Evolutionary conservation across 1,284 basidiomycete genomes (phyloP).

Genomic region (Apiotrichum gracile): DNA sequence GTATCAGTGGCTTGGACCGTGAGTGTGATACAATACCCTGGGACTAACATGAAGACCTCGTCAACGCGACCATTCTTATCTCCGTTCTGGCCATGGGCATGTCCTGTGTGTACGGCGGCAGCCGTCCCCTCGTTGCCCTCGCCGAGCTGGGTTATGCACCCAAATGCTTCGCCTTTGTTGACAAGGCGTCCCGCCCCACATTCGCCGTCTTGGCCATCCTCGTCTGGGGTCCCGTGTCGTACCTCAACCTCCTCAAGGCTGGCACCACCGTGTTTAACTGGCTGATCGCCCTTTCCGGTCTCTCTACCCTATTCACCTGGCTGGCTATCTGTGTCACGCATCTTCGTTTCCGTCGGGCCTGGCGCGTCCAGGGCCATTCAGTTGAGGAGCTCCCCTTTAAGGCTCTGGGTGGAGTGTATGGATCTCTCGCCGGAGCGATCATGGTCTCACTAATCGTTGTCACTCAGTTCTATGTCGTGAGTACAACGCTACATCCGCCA

Average conservation of each 20-base stretch:
- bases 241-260: slow-evolving; percentile 44
- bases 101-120: slow-evolving; percentile 44
- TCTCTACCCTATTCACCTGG: slow-evolving; percentile 54
- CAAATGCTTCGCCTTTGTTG: slow-evolving; percentile 49
- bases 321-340: slow-evolving; percentile 26
- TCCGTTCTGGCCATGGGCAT: slow-evolving; percentile 45
- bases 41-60: slow-evolving; percentile 17
- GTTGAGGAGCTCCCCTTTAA: slow-evolving; percentile 50
- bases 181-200: slow-evolving; percentile 52
- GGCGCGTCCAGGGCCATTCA: slow-evolving; percentile 43
- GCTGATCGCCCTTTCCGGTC: slow-evolving; percentile 52
- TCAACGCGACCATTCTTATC: slow-evolving; percentile 20
- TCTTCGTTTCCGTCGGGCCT: slow-evolving; percentile 49
- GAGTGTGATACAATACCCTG: background rate
- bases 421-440: slow-evolving; percentile 48
- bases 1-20: slow-evolving; percentile 46
- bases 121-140: slow-evolving; percentile 41
- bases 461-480: slow-evolving; percentile 43
- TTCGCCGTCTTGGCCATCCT: slow-evolving; percentile 47
- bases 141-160: slow-evolving; percentile 50
- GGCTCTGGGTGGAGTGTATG: slow-evolving; percentile 47
- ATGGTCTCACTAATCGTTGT: slow-evolving; percentile 39
- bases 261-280: slow-evolving; percentile 42
- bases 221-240: slow-evolving; percentile 44
- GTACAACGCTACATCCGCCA: background rate